Percentiles rank a stretch among this genome's conserved stretches.
phyloP scores from a whole-genome alignment of 495 filamentous ascomycete species.

The Pyrenula massariospora region DNA sequence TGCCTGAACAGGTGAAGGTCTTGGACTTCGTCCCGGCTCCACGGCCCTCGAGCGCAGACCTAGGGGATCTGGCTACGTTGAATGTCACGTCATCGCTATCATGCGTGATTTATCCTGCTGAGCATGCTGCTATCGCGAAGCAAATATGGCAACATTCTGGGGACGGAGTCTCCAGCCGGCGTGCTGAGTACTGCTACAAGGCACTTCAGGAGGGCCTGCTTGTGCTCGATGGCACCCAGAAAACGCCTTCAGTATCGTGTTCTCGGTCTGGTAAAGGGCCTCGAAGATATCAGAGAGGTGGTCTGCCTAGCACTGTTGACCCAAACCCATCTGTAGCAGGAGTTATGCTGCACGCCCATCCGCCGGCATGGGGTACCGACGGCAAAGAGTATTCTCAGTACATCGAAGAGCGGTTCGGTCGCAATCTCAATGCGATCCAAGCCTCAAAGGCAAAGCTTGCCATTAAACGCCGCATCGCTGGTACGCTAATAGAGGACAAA shows the following conservation, averaged over 20 bases:
- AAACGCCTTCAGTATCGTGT: conserved; percentile 7
- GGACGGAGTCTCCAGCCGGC: conserved; percentile 85
- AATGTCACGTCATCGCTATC: conserved; percentile 45
- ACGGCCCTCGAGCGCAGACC: conserved; percentile 12
- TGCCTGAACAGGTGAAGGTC: conserved; percentile 41
- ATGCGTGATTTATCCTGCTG: conserved; percentile 58
- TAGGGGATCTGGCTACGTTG: conserved; percentile 17
- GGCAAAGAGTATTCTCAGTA: conserved; percentile 65
- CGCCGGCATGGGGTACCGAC: conserved; percentile 13
- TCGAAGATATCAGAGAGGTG: conserved; percentile 55
- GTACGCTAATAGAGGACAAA: conserved; percentile 62
- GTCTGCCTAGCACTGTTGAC: conserved; percentile 23
- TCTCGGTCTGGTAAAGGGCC: conserved; percentile 43
- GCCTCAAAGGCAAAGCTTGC: conserved; percentile 75
- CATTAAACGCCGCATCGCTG: conserved; percentile 77
- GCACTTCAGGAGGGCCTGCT: conserved; percentile 63
- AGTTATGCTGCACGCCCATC: conserved; percentile 9
- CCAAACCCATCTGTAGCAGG: conserved; percentile 7
- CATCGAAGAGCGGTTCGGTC: conserved; percentile 88
- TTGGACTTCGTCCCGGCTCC: conserved; percentile 47
- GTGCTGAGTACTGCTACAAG: conserved; percentile 75
- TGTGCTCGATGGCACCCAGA: conserved; percentile 29
- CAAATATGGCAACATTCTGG: conserved; percentile 94
- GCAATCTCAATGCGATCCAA: conserved; percentile 72
- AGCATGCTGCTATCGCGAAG: conserved; percentile 60